Evolutionary conservation across 1,139 yeast species (phyloP), one percentile per base, ranked within the genome.

Genomic region (Blastobotrys niveus): DNA sequence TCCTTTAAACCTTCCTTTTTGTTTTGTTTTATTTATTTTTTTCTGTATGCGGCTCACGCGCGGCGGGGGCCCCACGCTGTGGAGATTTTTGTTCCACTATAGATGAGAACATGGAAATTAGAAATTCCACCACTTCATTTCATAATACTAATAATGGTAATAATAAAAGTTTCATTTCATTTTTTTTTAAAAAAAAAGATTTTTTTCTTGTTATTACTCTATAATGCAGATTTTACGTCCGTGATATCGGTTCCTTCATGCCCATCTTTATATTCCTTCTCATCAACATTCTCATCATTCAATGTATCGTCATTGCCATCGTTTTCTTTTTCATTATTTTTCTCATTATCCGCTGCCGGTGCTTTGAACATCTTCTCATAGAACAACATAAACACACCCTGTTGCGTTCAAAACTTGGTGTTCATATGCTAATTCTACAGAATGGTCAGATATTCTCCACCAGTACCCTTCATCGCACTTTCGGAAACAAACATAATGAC

Each of bases 401-500:
- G 93, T n/a, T 3, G 89, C 79, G 14, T 73, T 72, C 48, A 85
- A 67, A 1, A 87, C 96, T 61, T 88, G 95, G 7, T 75, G 76
- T 60, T 86, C 94, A 19, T 78, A 75, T 1, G 87, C 88, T 20
- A 84, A 76, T 51, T 84, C 79, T 2, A 88, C 95, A 1, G 81
- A 79, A 58, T 89, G 95, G 63, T 89, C 97, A 57, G 94, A 82
- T 20, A 88, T 80, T 62, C 95, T 76, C 95, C 96, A 88, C 96
- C 97, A 89, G 10, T 79, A 73, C 1, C 93, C 94, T 56, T 93
- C 74, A 48, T 71, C 74, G 45, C 60, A 59, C 56, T 79, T 81
- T 57, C 96, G 77, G 66, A 76, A 89, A 42, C 94, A 86, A 48
- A 89, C 86, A 62, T 89, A 89, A 62, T 89, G 97, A 17, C 97